Base-by-base conservation (phyloP, 2,329 filamentous ascomycete genomes). In the Neofusicoccum cordaticola region DNA sequence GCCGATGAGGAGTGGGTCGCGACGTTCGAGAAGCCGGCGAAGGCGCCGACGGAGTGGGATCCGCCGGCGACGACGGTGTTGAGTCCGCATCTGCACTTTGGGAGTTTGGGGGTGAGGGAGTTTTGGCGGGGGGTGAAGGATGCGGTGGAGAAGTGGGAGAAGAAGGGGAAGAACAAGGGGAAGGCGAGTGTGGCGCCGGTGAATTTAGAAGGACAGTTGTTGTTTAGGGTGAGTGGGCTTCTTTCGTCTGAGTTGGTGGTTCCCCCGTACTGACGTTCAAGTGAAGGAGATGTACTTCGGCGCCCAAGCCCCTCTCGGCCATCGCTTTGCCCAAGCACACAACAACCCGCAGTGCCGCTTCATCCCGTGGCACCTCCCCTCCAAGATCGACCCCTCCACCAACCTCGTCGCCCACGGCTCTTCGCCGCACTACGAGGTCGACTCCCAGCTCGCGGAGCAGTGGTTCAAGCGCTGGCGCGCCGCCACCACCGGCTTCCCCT, bases 341-440 rank as follows among this genome's bases (percentile, higher is more conserved):
- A 84, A 85, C 41, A 93, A 93, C 70, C 75, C 82, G 0, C 78
- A 88, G 67, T 89, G 86, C 44, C 84, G 90, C n/a, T 92, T 93
- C 75, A 85, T 93, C 13, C 90, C 90, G 3, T 93, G 90, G 90
- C 89, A 92, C 71, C 78, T 93, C 1, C 90, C 88, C 0, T 88
- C 86, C 2, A 86, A 86, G 66, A 73, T 84, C 60, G 80, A 82
- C 66, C 71, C 71, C 1, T 67, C 79, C 13, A 66, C 44, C n/a
- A 68, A 81, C 17, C 73, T 82, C 19, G 78, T 84, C 35, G 12
- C 12, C 53, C 37, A 42, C 19, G 2, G 4, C n/a, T 7, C 60
- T 0, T 88, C 85, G 0, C 87, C 85, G 8, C 80, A 81, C 4
- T 90, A 92, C 73, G 80, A 86, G 61, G 77, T 91, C 66, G 89